phyloP scores from a whole-genome alignment of 163 green algal genomes.

The Scenedesmus sp. region DNA sequence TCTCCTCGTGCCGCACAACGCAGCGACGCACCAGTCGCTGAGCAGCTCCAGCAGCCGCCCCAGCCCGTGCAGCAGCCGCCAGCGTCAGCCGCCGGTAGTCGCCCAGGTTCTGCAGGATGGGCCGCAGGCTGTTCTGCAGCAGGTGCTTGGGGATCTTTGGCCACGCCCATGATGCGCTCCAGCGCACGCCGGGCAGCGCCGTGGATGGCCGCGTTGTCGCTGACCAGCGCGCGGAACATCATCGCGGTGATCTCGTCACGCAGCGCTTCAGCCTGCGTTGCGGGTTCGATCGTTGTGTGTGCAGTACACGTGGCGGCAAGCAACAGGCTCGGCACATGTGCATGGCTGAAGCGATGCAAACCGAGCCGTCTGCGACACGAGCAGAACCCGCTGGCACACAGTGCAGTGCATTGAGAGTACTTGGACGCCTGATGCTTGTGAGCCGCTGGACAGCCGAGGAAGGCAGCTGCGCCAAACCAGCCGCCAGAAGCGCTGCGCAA shows the following conservation, averaged over 20 bases:
- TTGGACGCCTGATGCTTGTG: no score
- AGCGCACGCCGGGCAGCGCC: constrained; percentile 16
- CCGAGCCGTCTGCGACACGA: no score
- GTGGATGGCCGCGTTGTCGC: constrained; percentile 19
- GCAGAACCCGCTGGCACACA: no score
- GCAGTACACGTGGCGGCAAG: no score
- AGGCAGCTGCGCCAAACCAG: no score
- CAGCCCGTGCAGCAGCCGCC: constrained; percentile 78
- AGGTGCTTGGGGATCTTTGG: constrained; percentile 85
- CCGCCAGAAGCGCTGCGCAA: no score
- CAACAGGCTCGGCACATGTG: no score
- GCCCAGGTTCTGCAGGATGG: constrained; percentile 92
- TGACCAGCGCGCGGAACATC: constrained; percentile 84
- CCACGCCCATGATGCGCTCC: constrained; percentile 14
- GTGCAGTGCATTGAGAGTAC: no score
- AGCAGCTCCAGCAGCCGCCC: constrained; percentile 53
- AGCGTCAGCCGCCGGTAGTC: constrained; percentile 89
- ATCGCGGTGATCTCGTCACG: constrained; percentile 76
- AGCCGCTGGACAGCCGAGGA: no score
- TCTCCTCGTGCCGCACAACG: no score
- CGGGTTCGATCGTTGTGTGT: no score
- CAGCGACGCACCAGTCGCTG: constrained; percentile 41
- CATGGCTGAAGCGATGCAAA: no score
- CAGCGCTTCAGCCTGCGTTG: constrained; percentile 57
- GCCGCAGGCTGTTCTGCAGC: constrained; percentile 88